Percentiles rank a stretch among this genome's conserved stretches.
These are phyloP conservation scores for Carallia pectinifolia DNA, from an alignment of 345 rosid species.

Conservation along the genomic window DNA sequence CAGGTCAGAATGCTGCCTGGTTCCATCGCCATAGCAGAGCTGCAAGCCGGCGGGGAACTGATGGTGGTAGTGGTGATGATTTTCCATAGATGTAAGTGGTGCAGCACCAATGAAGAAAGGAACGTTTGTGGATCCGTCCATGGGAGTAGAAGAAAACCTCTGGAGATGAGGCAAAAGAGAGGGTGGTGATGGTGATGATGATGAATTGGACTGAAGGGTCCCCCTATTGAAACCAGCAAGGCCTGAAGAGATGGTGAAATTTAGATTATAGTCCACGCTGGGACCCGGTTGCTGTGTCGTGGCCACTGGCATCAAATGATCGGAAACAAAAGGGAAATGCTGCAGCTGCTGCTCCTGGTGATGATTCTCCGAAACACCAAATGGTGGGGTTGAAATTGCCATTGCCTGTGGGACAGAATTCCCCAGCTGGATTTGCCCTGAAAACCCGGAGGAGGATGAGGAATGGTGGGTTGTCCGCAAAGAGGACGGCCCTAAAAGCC, in stretches of 20 bases:
- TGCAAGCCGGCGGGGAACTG: slow-evolving; percentile 74
- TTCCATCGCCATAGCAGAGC: slow-evolving; percentile 76
- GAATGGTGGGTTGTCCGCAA: slow-evolving; percentile 38
- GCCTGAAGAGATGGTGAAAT: slow-evolving; percentile 81
- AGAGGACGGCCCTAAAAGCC: slow-evolving; percentile 48
- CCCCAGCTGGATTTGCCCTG: slow-evolving; percentile 53
- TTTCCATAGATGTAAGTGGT: slow-evolving; percentile 47
- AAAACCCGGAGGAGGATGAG: slow-evolving; percentile 25
- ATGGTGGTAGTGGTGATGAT: slow-evolving; percentile 46
- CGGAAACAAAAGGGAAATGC: slow-evolving; percentile 72
- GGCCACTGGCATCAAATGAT: slow-evolving; percentile 66
- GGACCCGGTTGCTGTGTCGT: slow-evolving; percentile 24
- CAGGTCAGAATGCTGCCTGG: slow-evolving; percentile 63
- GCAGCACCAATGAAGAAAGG: slow-evolving; percentile 71
- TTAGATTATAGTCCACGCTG: slow-evolving; percentile 56
- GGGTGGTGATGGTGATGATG: slow-evolving; percentile 52
- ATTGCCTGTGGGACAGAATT: slow-evolving; percentile 34
- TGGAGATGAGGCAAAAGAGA: slow-evolving; percentile 68
- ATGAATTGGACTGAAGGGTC: slow-evolving; percentile 99
- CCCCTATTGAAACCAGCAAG: slow-evolving; percentile 96
- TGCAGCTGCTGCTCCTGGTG: slow-evolving; percentile 40
- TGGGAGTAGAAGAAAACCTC: slow-evolving; percentile 55
- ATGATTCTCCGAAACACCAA: slow-evolving; percentile 37
- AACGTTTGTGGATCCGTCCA: slow-evolving; percentile 52
- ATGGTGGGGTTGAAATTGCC: slow-evolving; percentile 39